Conservation (phyloP, 2,329 filamentous ascomycete species). For the Neonectria faginata region DNA sequence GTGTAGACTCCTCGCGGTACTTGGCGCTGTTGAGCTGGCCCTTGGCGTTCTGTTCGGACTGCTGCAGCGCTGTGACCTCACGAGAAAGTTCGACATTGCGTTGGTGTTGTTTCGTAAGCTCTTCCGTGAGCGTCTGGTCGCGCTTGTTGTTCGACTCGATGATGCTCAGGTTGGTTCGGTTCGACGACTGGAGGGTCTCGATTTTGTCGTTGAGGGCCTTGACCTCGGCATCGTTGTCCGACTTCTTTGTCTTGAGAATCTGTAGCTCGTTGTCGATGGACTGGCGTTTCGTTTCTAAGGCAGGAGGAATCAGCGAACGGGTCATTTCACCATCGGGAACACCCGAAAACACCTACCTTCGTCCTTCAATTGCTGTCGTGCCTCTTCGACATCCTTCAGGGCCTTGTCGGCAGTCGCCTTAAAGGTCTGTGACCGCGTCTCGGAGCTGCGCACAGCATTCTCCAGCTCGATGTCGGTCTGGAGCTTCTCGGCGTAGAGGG, state of each 20-base stretch:
- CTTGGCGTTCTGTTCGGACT: constrained; percentile 84
- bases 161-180: constrained; percentile 88
- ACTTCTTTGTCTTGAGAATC: constrained; percentile 78
- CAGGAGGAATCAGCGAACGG: constrained; percentile 27
- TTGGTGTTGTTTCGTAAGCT: constrained; percentile 88
- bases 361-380: constrained; percentile 82
- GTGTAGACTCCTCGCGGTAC: constrained; percentile 88
- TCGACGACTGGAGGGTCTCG: constrained; percentile 87
- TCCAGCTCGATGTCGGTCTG: constrained; percentile 93
- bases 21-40: constrained; percentile 84
- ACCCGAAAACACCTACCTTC: constrained; percentile 71
- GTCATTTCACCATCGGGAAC: background rate
- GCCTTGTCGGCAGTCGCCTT: constrained; percentile 86
- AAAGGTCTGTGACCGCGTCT: constrained; percentile 83
- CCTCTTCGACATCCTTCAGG: constrained; percentile 83
- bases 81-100: constrained; percentile 87
- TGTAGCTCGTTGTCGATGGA: constrained; percentile 85
- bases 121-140: constrained; percentile 86
- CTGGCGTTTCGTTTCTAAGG: constrained; percentile 78
- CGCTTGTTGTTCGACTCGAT: constrained; percentile 90
- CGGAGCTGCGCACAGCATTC: constrained; percentile 84
- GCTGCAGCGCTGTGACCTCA: constrained; percentile 84
- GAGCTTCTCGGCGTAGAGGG: constrained; percentile 87
- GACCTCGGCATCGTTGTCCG: constrained; percentile 79
- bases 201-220: constrained; percentile 85